Evolutionary conservation across 495 filamentous ascomycete genomes (phyloP), one percentile per base, ranked within the genome.

Genomic region (Melanomma pulvis-pyrius): DNA sequence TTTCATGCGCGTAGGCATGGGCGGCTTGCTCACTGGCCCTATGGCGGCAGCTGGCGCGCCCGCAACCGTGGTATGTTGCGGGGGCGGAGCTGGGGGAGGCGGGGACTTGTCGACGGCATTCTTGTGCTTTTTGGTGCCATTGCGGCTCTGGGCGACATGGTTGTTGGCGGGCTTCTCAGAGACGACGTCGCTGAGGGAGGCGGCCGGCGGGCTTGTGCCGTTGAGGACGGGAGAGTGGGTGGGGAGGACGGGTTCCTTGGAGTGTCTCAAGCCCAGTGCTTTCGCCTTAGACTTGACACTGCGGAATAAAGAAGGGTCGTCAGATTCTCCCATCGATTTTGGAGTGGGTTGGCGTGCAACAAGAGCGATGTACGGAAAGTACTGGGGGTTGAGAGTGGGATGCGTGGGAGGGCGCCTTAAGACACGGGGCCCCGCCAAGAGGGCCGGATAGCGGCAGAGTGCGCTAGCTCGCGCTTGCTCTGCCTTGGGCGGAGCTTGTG

Each of bases 301-400:
- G 62, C 46, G 67, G 36, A 59, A 51, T 58, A 68, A 65, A 63
- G 54, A 62, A 59, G 63, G 62, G 39, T 72, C 67, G 68, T 69
- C 69, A 63, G 69, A 26, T 65, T 70, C 59, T 72, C 70, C 70
- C 70, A 72, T 72, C 70, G 70, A 67, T 63, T 50, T 50, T 8
- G 21, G 48, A 3, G 48, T 24, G 48, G 63, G 44, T 65, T 53
- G 61, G 59, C 34, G 30, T 54, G 29, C 25, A 30, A 21, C 51
- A 22, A 22, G 8, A 13, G 22, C 24, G 41, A 39, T 29, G 57
- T 50, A 28, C 21, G n/a, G n/a, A 34, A 44, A 44, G 39, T 44
- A 44, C 39, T 44, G 9, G 39, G 39, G n/a, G 39, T 3, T 15
- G 39, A 6, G 39, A 44, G 39, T 17, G 39, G 39, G 5, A 44